Evolutionary conservation across 1,139 yeast genomes (phyloP), one percentile per base, ranked within the genome.

Genomic region (Taphrina betulina): DNA sequence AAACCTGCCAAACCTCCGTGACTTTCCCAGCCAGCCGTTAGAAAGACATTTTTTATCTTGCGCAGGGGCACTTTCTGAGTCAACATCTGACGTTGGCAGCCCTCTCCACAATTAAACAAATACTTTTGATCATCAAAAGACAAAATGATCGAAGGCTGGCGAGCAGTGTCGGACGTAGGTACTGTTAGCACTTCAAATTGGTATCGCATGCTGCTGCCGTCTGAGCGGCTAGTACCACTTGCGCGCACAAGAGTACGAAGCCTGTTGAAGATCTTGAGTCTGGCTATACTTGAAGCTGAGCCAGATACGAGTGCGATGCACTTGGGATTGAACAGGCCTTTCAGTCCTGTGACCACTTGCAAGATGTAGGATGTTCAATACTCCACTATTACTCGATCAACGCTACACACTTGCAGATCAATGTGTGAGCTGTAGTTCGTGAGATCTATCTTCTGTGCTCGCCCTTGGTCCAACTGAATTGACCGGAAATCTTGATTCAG

Each of bases 31-130:
- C 55, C 53, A 14, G 33, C 26, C 2, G 58, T 34, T 2, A 48
- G 43, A 19, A 55, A 55, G 17, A 55, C 29, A 2, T 55, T 31
- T 3, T 37, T 33, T 19, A 55, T 44, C 12, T 20, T 29, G 22
- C 45, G 51, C 33, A 46, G 20, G 19, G 48, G 48, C 8, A 55
- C 19, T 12, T 41, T 33, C 10, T 38, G 26, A 14, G 40, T 22
- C 10, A 55, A n/a, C 34, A 51, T 20, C n/a, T 36, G 45, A n/a
- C 58, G 48, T 29, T 46, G 55, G 3, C 50, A 48, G 10, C 44
- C 55, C 37, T 55, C 58, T 16, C 58, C 58, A 16, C 52, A 51
- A 34, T 52, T 52, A 37, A 55, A 55, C 8, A 55, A 34, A 24
- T 55, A 55, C 31, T 42, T 46, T 38, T 55, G 46, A 38, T 48